Evolutionary conservation across 768 basidiomycete genomes (phyloP), one percentile per base, ranked within the genome.

Genomic region (Suillus luteus): DNA sequence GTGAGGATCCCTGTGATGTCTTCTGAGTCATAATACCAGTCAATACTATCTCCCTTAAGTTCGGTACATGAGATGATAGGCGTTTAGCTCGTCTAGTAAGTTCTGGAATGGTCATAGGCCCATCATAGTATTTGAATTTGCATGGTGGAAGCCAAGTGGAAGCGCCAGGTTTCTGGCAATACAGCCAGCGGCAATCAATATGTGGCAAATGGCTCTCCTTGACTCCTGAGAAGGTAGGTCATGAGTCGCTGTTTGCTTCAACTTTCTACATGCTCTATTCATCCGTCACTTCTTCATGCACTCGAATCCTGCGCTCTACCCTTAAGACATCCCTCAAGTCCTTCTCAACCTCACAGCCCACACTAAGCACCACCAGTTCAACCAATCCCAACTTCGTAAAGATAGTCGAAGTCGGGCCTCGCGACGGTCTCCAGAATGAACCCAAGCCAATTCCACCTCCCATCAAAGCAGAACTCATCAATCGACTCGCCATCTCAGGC

Each of bases 361-460:
- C 11, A 41, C 27, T 31, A 41, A 58, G 57, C 57, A 31, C 57
- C 3, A 10, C 57, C 24, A 58, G 57, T 9, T 27, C 40, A 41
- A 31, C 24, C 1, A 41, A 58, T 17, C 62, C 65, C 15, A 54
- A 52, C 31, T 63, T 44, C 52, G 73, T 75, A 8, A 75, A 70
- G 59, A 90, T 97, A 52, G 90, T 98, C 51, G 95, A 96, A 76
- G 93, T 96, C 4, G 92, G 92, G 1, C 92, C 95, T 1, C 81
- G 95, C 35, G 95, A 98, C 75, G 95, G 95, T 1, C 81, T 98
- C 12, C 95, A 96, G 78, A 96, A 96, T 70, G 92, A 97, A 70
- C 87, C 88, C 66, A 81, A 83, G 0, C 78, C 87, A 6, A 86
- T 96, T 8, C 83, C 90, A 33, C 86, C 88, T 1, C 83, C 85